Evolutionary conservation across 208 protist genomes (phyloP).

Genomic region (Herpetomonas tarakana): DNA sequence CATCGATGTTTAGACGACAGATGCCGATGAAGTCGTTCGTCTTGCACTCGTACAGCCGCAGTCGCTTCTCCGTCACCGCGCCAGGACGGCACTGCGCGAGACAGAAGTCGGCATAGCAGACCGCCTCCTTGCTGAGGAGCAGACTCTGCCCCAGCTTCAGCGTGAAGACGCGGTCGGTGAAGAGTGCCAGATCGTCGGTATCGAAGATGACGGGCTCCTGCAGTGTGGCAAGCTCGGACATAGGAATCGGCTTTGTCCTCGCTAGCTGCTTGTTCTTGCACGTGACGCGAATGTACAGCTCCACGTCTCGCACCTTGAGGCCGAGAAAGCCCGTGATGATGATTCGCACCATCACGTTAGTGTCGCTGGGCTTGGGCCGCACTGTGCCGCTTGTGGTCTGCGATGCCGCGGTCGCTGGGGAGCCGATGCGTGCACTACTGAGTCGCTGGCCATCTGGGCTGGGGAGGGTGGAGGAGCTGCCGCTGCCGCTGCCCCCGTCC

Average conservation of each 20-base stretch:
- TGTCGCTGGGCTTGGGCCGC: not conserved
- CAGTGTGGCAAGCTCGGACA: slow-evolving; percentile 15
- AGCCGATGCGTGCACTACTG: no score
- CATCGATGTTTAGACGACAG: slow-evolving; percentile 36
- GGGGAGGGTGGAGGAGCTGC: not conserved
- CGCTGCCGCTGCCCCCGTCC: not conserved
- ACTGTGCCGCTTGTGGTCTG: not conserved
- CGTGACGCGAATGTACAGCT: slow-evolving; percentile 40
- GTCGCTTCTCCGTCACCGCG: slow-evolving; percentile 30
- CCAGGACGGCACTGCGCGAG: slow-evolving; percentile 31
- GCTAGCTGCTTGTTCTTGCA: slow-evolving; percentile 17
- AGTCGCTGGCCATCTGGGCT: not conserved
- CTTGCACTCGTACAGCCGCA: slow-evolving; percentile 57
- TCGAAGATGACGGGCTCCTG: slow-evolving; percentile 21
- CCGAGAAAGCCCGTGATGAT: slow-evolving; percentile 28
- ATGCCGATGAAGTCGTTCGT: slow-evolving; percentile 47
- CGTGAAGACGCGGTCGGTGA: slow-evolving; percentile 28
- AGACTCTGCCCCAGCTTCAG: slow-evolving; percentile 47
- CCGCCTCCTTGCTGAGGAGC: slow-evolving; percentile 16
- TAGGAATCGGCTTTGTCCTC: slow-evolving; percentile 26
- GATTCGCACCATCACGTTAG: slow-evolving; percentile 6
- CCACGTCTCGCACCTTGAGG: slow-evolving; percentile 15
- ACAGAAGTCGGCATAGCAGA: slow-evolving; percentile 72
- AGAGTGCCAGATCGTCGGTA: slow-evolving; percentile 3
- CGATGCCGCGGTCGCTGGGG: not conserved